Conservation (phyloP, 805 yeast species). For the Sungouiella thailandica region DNA sequence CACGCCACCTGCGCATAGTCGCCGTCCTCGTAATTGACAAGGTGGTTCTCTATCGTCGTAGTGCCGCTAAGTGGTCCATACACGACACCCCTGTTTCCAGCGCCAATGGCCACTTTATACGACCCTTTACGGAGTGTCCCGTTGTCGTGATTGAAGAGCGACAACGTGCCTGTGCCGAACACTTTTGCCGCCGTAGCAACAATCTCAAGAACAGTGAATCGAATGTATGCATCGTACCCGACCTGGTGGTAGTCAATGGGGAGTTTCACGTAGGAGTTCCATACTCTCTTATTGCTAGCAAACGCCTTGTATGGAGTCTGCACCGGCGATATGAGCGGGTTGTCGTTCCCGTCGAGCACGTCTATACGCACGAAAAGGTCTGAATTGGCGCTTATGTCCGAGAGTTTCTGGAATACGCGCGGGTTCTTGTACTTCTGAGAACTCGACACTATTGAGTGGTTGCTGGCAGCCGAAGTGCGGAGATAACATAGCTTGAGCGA, state of each 20-base stretch:
- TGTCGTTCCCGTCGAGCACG: slow-evolving; percentile 27
- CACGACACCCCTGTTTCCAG: slow-evolving; percentile 6
- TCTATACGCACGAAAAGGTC: slow-evolving; percentile 30
- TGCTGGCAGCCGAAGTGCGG: slow-evolving; percentile 12
- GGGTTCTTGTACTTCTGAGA: slow-evolving; percentile 36
- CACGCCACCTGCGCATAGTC: slow-evolving; percentile 59
- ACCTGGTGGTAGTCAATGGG: slow-evolving; percentile 71
- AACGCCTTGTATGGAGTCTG: slow-evolving; percentile 35
- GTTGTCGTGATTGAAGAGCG: slow-evolving; percentile 49
- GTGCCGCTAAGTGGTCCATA: slow-evolving; percentile 18
- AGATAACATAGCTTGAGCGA: slow-evolving; percentile 30
- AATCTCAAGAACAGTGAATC: slow-evolving; percentile 65
- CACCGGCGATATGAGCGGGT: slow-evolving; percentile 25
- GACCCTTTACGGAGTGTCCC: slow-evolving; percentile 67
- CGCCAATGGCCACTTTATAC: slow-evolving; percentile 40
- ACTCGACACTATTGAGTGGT: slow-evolving; percentile 8
- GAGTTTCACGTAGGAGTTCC: slow-evolving; percentile 71
- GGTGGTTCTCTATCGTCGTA: slow-evolving; percentile 42
- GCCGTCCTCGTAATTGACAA: slow-evolving; percentile 64
- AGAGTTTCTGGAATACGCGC: slow-evolving; percentile 27
- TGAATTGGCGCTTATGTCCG: slow-evolving; percentile 28
- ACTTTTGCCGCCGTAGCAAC: slow-evolving; percentile 46
- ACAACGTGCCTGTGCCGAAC: slow-evolving; percentile 58
- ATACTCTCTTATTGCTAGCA: slow-evolving; percentile 38
- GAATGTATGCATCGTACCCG: slow-evolving; percentile 56